Base-by-base conservation (phyloP, 257 asterid species). In the Fraxinus americana region DNA sequence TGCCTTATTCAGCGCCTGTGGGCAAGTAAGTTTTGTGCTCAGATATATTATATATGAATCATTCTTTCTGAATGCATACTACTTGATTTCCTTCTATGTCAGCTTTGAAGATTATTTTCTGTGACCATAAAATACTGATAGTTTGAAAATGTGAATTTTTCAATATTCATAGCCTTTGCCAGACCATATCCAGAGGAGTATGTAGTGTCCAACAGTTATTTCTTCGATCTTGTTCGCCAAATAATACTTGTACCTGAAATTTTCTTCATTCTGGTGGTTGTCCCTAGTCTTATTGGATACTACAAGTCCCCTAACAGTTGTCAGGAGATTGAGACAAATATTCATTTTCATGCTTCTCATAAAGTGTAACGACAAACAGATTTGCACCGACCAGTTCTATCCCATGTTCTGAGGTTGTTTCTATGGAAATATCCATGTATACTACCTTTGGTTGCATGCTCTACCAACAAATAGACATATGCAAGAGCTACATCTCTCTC, bases 1-100 rank as follows among this genome's bases (percentile, higher is more conserved):
- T 79, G 96, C 85, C 67, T 79, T 94, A 75, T 94, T 94, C 87
- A 85, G 94, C 77, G 73, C 84, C 81, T 94, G 83, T 85, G 98
- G 98, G 67, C 98, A 85, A 87, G 98, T 92, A 90, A 84, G 97
- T 86, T 71, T n/a, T 63, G 30, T 69, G 52, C 66, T 70, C 71
- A 61, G 17, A 45, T 79, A 70, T 69, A 50, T 45, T 54, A 54
- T 54, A 19, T 74, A 48, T 80, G 45, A 65, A 43, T 68, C 61
- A 39, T 19, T 85, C 68, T 75, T 39, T 12, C 78, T 77, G 79
- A 74, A 1, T 43, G 77, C 75, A 57, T 32, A 38, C 14, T 25
- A 14, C 68, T 61, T 35, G 48, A 13, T 21, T 45, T 41, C 61
- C 66, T 12, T 73, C 30, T 84, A 19, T 50, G 4, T 16, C 72